A percentile compares a stretch with the other conserved stretches of the same genome.
These are phyloP conservation scores for Scheffersomyces insectosa DNA, from an alignment of 1,139 yeast species.

Conservation along the genomic window DNA sequence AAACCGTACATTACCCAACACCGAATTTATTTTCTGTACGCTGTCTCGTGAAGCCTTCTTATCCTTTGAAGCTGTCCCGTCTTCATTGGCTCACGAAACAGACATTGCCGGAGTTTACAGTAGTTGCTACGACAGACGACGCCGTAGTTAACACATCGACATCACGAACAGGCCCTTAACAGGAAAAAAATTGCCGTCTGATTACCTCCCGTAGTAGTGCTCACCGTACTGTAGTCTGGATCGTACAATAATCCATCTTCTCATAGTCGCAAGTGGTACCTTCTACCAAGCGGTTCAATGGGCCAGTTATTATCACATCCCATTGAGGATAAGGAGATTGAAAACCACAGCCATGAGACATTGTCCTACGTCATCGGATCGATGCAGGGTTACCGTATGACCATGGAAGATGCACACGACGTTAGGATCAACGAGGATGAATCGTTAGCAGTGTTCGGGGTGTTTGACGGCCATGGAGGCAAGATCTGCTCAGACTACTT, in stretches of 20 bases:
- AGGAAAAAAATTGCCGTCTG: background rate
- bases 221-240: too few relatives aligned
- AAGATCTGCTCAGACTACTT: conserved; percentile 57
- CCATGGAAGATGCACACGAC: conserved; percentile 79
- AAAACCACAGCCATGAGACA: conserved; percentile 40
- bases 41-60: too few relatives aligned
- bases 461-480: conserved; percentile 85
- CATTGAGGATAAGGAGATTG: conserved; percentile 64
- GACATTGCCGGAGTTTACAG: too few relatives aligned
- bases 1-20: too few relatives aligned
- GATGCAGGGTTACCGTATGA: conserved; percentile 76
- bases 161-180: background rate
- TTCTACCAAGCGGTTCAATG: conserved; percentile 35
- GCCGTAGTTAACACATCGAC: too few relatives aligned
- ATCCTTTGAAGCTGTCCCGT: too few relatives aligned
- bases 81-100: too few relatives aligned
- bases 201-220: background rate
- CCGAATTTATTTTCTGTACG: too few relatives aligned
- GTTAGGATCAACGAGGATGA: conserved; percentile 44
- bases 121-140: too few relatives aligned
- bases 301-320: conserved; percentile 80
- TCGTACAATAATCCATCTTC: background rate
- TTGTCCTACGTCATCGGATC: conserved; percentile 67
- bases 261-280: too few relatives aligned
- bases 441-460: conserved; percentile 61